Evolutionary conservation across 495 filamentous ascomycete species (phyloP), one percentile per base, ranked within the genome.

Genomic region (Terfezia claveryi): DNA sequence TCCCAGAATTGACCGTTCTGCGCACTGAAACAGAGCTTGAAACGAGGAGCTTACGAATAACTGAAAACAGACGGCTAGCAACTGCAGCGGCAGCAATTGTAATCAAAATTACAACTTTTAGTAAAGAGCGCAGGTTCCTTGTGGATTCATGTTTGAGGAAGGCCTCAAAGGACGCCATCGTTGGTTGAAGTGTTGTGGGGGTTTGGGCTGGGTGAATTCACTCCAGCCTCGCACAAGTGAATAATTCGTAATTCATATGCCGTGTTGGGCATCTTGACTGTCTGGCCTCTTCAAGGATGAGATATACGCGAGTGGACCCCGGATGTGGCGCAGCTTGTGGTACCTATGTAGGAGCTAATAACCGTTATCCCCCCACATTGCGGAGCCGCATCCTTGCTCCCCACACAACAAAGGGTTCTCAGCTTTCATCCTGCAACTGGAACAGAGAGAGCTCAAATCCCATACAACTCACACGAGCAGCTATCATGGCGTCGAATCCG

Each of bases 51-150:
- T 67, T 81, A 92, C 86, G 80, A 68, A 99, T 96, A 52, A 99
- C 92, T 67, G 84, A 91, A 76, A 99, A 99, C 55, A 99, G 74
- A 64, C 92, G 85, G 74, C 87, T 94, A 51, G 91, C 78, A 66
- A 96, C 76, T 53, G 92, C 89, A 50, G 89, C 89, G 52, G 76
- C 87, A 59, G 92, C 92, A 68, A 99, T 93, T 60, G 87, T 82
- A 64, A 73, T 76, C 54, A 99, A 80, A 73, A 99, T 96, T 67
- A 93, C 79, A 58, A 95, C 77, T 63, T 88, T 83, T 62, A 99
- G 72, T 59, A 95, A 68, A 56, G 85, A 82, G 64, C 91, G 82
- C 53, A 87, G 85, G 67, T 79, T 94, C 67, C 70, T 72, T 59
- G 80, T 76, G 57, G 75, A 80, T 61, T 72, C 74, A 60, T 81